Percentiles rank a stretch among this genome's conserved stretches.
These are phyloP conservation scores for Pleoardoris graminearum DNA, from an alignment of 2,329 filamentous ascomycete genomes.

Conservation along the genomic window DNA sequence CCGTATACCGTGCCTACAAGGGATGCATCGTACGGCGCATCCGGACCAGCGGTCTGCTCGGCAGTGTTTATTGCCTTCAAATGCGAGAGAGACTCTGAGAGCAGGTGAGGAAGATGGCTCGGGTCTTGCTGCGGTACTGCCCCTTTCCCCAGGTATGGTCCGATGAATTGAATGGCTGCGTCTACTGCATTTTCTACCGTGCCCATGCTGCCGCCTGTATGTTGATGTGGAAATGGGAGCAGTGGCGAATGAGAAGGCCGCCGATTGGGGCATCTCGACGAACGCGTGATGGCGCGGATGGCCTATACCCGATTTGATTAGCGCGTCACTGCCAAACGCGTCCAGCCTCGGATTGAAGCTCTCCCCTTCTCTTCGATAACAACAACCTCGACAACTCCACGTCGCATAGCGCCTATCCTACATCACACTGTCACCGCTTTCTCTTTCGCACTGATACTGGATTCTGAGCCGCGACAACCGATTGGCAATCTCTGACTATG, in stretches of 20 bases:
- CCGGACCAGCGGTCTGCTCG: constrained; percentile 32
- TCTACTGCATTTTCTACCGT: constrained; percentile 38
- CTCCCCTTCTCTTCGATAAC: constrained; percentile 3
- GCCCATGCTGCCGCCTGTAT: constrained; percentile 25
- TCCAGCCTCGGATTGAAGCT: constrained; percentile 4
- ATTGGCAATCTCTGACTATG: constrained; percentile 33
- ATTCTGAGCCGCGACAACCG: constrained; percentile 16
- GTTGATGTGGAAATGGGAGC: constrained; percentile 35
- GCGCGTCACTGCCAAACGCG: constrained; percentile 19
- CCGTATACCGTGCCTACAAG: constrained; percentile 45
- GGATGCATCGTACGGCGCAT: constrained; percentile 45
- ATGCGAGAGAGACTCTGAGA: constrained; percentile 34
- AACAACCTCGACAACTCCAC: constrained; percentile 22
- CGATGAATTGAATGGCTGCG: constrained; percentile 38
- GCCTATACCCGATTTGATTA: constrained; percentile 5
- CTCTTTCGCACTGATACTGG: constrained; percentile 12
- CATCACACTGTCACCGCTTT: constrained; percentile 5
- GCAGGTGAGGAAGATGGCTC: constrained; percentile 20
- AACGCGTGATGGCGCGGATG: constrained; percentile 6
- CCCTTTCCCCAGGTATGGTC: constrained; percentile 31
- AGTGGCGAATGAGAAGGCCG: constrained; percentile 2
- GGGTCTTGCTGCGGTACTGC: constrained; percentile 13
- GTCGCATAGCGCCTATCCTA: constrained; percentile 17
- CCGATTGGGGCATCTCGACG: background rate
- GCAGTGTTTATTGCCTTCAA: constrained; percentile 41